Evolutionary conservation across 331 rosid species (phyloP).

Genomic region (Malus hybrid): DNA sequence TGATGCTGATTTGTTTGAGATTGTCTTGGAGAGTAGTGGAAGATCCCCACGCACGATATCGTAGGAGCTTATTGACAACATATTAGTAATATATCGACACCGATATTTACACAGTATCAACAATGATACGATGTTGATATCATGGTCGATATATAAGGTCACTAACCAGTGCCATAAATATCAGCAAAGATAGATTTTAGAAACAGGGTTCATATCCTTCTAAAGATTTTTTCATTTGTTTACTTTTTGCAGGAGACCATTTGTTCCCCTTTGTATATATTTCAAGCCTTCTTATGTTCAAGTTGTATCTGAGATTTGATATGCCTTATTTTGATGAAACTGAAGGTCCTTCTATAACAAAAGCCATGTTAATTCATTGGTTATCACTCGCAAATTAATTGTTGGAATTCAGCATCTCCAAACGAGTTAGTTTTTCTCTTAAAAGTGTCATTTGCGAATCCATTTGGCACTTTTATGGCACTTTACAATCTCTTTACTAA

Average conservation of each 20-base stretch:
- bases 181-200: background rate
- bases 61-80: background rate
- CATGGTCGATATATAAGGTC: too few species aligned
- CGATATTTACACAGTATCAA: too few species aligned
- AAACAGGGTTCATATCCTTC: constrained; percentile 14
- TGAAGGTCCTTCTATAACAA: background rate
- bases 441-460: too few species aligned
- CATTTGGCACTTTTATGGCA: too few species aligned
- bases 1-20: constrained; percentile 89
- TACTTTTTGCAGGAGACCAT: background rate
- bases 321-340: background rate
- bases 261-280: constrained; percentile 23
- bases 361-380: background rate
- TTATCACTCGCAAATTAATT: background rate
- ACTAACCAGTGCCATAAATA: background rate
- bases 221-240: background rate
- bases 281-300: background rate
- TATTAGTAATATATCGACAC: too few species aligned
- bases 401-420: background rate
- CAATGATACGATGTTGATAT: too few species aligned
- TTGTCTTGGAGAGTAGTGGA: constrained; percentile 53
- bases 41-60: constrained; percentile 32
- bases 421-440: too few species aligned
- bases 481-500: too few species aligned
- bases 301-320: background rate